phyloP scores from a whole-genome alignment of 495 filamentous ascomycete species.

The Aspergillus sclerotioniger region DNA sequence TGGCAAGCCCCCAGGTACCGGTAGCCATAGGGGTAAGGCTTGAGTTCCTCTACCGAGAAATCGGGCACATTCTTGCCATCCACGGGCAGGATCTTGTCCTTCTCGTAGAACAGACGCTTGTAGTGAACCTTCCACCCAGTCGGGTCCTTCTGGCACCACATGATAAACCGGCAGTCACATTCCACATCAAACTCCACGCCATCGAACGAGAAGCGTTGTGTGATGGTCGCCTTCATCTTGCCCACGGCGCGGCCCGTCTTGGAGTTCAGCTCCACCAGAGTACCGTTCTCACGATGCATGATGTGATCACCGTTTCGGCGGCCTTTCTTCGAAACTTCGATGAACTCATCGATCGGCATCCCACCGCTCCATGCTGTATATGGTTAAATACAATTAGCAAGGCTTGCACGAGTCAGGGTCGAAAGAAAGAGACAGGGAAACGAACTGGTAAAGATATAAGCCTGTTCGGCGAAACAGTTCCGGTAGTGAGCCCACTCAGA shows the following conservation, averaged over 20 bases:
- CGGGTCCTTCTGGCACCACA: constrained; percentile 1
- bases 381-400: background rate
- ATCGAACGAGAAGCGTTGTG: constrained; percentile 7
- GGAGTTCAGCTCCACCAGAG: constrained; percentile 3
- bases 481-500: constrained; percentile 7
- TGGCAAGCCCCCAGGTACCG: constrained; percentile 5
- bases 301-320: constrained; percentile 5
- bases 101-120: constrained; percentile 5
- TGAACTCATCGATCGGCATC: constrained; percentile 8
- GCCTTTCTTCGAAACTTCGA: constrained; percentile 8
- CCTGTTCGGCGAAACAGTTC: constrained; percentile 2
- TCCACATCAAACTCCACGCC: constrained; percentile 7
- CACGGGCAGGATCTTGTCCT: constrained; percentile 5
- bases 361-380: constrained; percentile 1
- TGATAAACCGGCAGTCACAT: constrained; percentile 9
- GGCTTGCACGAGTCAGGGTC: background rate
- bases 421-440: background rate
- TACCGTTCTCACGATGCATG: constrained; percentile 5
- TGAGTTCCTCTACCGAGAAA: constrained; percentile 2
- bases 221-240: constrained; percentile 10
- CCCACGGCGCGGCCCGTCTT: constrained; percentile 3
- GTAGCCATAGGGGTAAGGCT: constrained; percentile 5
- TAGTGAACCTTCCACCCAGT: constrained; percentile 3
- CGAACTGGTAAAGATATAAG: constrained; percentile 4
- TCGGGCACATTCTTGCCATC: constrained; percentile 9